Conservation (phyloP, 805 yeast species). For the Yamadazyma ubonensis region DNA sequence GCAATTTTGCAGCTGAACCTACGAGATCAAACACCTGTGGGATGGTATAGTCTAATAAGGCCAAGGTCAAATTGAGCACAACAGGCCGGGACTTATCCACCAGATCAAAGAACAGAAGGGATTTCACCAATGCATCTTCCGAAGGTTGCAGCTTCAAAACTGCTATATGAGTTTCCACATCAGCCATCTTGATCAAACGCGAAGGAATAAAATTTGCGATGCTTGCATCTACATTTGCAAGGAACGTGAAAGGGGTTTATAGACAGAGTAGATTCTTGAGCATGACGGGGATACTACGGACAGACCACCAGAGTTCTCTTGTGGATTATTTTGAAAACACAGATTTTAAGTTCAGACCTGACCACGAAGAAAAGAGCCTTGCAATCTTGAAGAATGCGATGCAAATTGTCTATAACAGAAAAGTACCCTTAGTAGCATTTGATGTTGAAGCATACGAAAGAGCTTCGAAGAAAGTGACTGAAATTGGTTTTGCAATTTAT, state of each 20-base stretch:
- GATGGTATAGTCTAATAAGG: conserved; percentile 31
- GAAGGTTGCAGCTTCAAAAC: conserved; percentile 5
- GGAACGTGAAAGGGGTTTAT: background rate
- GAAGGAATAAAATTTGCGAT: background rate
- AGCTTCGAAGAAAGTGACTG: conserved; percentile 46
- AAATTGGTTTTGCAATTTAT: conserved; percentile 56
- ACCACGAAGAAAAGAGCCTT: conserved; percentile 12
- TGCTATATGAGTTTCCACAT: conserved; percentile 1
- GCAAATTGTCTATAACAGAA: conserved; percentile 22
- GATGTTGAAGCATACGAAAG: conserved; percentile 61
- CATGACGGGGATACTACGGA: too few species aligned
- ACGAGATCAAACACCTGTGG: conserved; percentile 27
- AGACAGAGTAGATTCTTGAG: too few species aligned
- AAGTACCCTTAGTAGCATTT: conserved; percentile 42
- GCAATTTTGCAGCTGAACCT: conserved; percentile 15
- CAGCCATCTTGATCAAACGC: background rate
- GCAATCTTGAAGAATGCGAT: conserved; percentile 17
- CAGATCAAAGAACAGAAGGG: background rate
- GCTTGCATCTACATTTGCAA: background rate
- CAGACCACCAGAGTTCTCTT: conserved; percentile 13
- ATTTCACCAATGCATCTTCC: background rate
- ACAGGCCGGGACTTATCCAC: background rate
- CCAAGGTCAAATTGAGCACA: conserved; percentile 13
- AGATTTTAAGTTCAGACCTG: conserved; percentile 20
- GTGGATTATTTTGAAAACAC: conserved; percentile 21